Evolutionary conservation across 441 rosid genomes (phyloP).

Genomic region (Melastoma candidum): DNA sequence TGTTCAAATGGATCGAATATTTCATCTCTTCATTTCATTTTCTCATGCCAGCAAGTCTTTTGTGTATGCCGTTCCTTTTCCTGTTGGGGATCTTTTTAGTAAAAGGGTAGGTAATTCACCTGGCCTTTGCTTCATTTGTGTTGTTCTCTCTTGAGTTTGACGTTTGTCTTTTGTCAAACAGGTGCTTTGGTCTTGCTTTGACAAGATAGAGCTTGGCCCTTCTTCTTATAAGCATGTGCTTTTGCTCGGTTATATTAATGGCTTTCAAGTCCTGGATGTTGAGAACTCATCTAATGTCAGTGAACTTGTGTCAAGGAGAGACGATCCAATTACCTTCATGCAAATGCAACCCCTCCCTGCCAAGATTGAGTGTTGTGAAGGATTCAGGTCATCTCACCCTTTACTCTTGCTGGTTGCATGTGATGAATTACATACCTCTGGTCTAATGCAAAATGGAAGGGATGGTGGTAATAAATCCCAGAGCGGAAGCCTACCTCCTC

Average conservation of each 20-base stretch:
- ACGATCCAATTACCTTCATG: constrained; percentile 73
- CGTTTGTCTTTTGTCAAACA: constrained; percentile 12
- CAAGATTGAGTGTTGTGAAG: constrained; percentile 44
- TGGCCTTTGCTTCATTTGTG: too few species aligned
- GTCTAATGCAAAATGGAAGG: constrained; percentile 25
- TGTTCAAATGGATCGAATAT: too few species aligned
- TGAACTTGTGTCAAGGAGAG: constrained; percentile 79
- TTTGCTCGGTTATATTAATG: constrained; percentile 82
- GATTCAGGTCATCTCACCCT: constrained; percentile 76
- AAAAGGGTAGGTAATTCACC: too few species aligned
- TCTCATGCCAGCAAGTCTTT: too few species aligned
- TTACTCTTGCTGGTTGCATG: constrained; percentile 75
- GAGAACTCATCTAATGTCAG: constrained; percentile 65
- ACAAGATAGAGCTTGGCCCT: constrained; percentile 55
- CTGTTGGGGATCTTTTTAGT: too few species aligned
- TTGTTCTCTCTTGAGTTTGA: too few species aligned
- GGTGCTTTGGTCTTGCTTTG: constrained; percentile 95
- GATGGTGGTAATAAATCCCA: constrained; percentile 55
- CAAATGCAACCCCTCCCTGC: constrained; percentile 88
- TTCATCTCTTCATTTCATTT: too few species aligned
- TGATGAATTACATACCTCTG: constrained; percentile 44
- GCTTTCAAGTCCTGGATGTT: constrained; percentile 88
- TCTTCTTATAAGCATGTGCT: constrained; percentile 58
- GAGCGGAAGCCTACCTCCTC: constrained; percentile 28
- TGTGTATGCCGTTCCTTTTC: too few species aligned